These are phyloP conservation scores for Diplodia sapinea DNA, from an alignment of 2,329 filamentous ascomycete genomes.

Conservation along the genomic window DNA sequence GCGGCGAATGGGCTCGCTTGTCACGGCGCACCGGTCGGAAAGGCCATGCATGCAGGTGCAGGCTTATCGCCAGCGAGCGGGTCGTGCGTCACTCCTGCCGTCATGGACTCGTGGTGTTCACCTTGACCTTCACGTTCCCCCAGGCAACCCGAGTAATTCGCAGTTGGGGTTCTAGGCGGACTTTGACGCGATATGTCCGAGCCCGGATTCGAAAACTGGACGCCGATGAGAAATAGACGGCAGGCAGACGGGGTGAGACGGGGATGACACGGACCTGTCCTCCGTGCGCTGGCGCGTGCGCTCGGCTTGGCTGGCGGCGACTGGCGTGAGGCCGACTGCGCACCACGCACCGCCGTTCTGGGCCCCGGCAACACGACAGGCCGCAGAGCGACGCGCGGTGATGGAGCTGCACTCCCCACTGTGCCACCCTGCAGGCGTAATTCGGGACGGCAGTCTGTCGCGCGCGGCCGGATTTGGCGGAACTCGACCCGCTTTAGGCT, in stretches of 20 bases:
- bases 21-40: constrained; percentile 11
- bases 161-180: background rate
- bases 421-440: background rate
- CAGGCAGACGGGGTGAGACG: too few relatives aligned
- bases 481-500: constrained; percentile 25
- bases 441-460: background rate
- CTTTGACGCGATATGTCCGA: background rate
- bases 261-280: background rate
- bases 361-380: background rate
- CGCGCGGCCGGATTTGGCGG: constrained; percentile 4
- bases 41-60: background rate
- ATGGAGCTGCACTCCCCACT: constrained; percentile 14
- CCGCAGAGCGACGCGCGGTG: constrained; percentile 14
- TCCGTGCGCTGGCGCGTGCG: background rate
- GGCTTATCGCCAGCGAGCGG: constrained; percentile 7
- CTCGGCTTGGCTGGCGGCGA: constrained; percentile 3
- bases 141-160: too few relatives aligned
- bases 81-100: constrained; percentile 6
- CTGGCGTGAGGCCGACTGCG: background rate
- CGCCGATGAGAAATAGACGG: constrained; percentile 6
- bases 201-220: background rate
- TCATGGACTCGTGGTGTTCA: background rate
- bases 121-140: too few relatives aligned
- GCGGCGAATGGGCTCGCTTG: constrained; percentile 13
- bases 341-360: background rate